Evolutionary conservation across 495 filamentous ascomycete genomes (phyloP).

Genomic region (Tirmania nivea): DNA sequence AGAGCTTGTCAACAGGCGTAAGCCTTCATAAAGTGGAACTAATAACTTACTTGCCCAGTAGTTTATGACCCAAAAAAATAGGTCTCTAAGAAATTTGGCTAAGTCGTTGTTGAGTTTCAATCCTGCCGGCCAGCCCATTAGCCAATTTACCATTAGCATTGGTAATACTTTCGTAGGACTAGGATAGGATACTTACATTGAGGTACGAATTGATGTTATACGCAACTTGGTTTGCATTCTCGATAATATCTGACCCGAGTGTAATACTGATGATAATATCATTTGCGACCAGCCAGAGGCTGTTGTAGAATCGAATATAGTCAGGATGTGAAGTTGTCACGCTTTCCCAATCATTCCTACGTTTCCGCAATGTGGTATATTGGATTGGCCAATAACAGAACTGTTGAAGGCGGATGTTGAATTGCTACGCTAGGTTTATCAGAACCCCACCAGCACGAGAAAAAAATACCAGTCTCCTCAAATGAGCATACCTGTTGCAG

Average conservation of each 20-base stretch:
- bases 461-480: background rate
- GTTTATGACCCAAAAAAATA: conserved; percentile 96
- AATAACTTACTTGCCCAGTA: conserved; percentile 44
- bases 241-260: conserved; percentile 86
- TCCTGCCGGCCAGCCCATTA: conserved; percentile 95
- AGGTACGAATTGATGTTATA: conserved; percentile 59
- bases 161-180: background rate
- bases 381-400: conserved; percentile 99
- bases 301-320: conserved; percentile 98
- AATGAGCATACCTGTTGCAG: conserved; percentile 38
- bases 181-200: conserved; percentile 20
- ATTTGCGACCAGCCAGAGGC: conserved; percentile 94
- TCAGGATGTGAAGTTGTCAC: conserved; percentile 88
- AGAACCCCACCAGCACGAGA: background rate
- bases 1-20: background rate
- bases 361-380: conserved; percentile 68
- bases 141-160: conserved; percentile 50
- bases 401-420: conserved; percentile 92
- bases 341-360: conserved; percentile 87
- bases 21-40: background rate
- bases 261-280: conserved; percentile 98
- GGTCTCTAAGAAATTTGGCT: conserved; percentile 73
- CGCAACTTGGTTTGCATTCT: conserved; percentile 73
- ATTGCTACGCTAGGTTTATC: conserved; percentile 50
- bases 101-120: conserved; percentile 93